Base-by-base conservation (phyloP, 179 eudicot species). In the Gypsophila paniculata region DNA sequence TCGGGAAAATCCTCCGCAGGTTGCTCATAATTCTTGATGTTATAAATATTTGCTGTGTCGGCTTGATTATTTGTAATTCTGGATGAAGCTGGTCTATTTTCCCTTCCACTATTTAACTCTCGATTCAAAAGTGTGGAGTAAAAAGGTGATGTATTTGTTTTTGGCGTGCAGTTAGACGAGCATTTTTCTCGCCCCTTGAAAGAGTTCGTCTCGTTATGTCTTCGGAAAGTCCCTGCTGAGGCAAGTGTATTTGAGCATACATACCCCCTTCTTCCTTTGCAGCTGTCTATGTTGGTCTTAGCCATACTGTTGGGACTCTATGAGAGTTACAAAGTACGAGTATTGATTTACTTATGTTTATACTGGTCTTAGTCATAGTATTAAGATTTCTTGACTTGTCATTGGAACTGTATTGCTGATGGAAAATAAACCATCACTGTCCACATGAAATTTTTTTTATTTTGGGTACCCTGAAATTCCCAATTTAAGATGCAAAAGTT, bases 1-100 rank as follows among this genome's bases (percentile, higher is more conserved):
- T 61, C 85, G 98, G 74, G 98, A 92, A 79, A 92, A 90, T 83
- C 94, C 98, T 52, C 98, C 98, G 29, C 98, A 92, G 98, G 96
- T 92, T 52, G 46, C 63, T 54, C 38, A 67, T 51, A 10, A 25
- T 58, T 67, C 25, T 63, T 65, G 8, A 36, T 38, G 61, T 54
- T 6, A 17, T 75, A 67, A 23, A 42, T 70, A 65, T 65, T 55
- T n/a, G 59, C 29, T 61, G 25, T 26, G 42, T 17, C 48, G 21
- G 18, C 59, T 19, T 19, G 5, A 32, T 12, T 67, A 7, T 58
- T 54, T 46, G 9, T 26, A 19, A 2, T 32, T 61, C 15, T 48
- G 53, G 34, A 70, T 62, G 26, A 42, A 54, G 46, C 61, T 39
- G 14, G 13, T 73, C 32, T 53, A 5, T 7, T 26, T 68, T 59